Conservation (phyloP, 176 grass and related monocot genomes). For the Luzula sylvatica region DNA sequence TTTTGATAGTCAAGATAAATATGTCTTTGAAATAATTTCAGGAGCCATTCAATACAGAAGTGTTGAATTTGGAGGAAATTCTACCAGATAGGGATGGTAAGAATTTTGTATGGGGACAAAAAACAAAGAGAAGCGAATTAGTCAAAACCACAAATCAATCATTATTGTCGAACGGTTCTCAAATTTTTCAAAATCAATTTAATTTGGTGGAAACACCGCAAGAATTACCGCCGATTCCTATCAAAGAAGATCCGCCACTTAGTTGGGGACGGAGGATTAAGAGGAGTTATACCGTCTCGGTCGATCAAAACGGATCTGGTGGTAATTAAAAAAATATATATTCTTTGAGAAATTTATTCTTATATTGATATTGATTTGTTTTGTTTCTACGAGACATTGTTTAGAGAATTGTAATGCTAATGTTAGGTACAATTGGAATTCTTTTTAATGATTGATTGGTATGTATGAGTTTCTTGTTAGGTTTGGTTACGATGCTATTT, state of each 20-base stretch:
- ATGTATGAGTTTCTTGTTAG: too few relatives aligned
- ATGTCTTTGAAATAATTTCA: constrained; percentile 1
- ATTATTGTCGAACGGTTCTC: background rate
- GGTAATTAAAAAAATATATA: background rate
- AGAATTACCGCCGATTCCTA: background rate
- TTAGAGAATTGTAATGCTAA: too few relatives aligned
- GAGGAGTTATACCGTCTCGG: constrained; percentile 11
- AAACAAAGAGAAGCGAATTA: constrained; percentile 11
- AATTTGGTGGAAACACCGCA: background rate
- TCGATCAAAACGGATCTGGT: background rate
- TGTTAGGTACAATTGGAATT: too few relatives aligned
- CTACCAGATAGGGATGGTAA: background rate
- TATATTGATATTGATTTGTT: background rate
- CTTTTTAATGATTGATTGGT: too few relatives aligned
- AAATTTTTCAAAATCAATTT: background rate
- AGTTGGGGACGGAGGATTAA: constrained; percentile 13
- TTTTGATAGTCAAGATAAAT: background rate
- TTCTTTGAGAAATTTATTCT: background rate
- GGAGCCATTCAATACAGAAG: background rate
- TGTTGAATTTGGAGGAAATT: background rate
- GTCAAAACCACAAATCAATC: background rate
- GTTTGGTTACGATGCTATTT: too few relatives aligned
- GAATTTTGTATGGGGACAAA: constrained; percentile 10
- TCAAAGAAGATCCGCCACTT: background rate
- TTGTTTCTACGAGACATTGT: constrained; percentile 1